Base-by-base conservation (phyloP, 2,329 filamentous ascomycete genomes). In the Paecilomyces sp. region DNA sequence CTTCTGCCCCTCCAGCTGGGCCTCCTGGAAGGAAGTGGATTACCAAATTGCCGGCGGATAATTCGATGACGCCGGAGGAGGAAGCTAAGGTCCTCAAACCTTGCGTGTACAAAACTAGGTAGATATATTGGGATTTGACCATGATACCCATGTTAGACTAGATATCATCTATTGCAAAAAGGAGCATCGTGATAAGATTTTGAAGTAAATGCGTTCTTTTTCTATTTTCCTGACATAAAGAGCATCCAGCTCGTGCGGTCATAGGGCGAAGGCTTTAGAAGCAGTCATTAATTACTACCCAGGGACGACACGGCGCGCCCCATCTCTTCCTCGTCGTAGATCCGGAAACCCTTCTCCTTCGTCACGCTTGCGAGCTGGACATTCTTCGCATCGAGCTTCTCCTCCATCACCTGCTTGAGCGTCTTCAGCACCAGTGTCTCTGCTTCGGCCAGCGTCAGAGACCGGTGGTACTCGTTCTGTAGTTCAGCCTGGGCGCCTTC, bases 331-430 rank as follows among this genome's bases (percentile, higher is more conserved):
- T 99, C 94, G 60, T 88, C 89, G 83, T 99, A 99, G 86, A 99
- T 97, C 80, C 91, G 89, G 84, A 99, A 99, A 59, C 94, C 94
- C 79, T 90, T 93, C 67, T 97, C 93, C 83, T 92, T 96, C 64
- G 94, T 99, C 60, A 99, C 94, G 74, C 93, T 97, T 58, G 94
- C 94, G 68, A 99, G 79, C 81, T 99, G 94, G 66, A 99, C 94
- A 74, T 99, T 99, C 86, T 99, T 99, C 65, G 92, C 85, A 75
- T 99, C 94, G 62, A 99, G 84, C 82, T 99, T 99, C 86, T 99
- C 94, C 80, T 99, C 94, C 94, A 99, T 99, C 68, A 99, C 94
- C 80, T 99, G 94, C 85, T 97, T 99, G 75, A 99, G 78, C 41
- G 94, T 99, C 86, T 97, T 97, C 71, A 99, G 82, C 57, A 96